Percentiles rank a stretch among this genome's conserved stretches.
Evolutionary conservation across 164 flowering plant species (phyloP).

Genomic region (Protea cynaroides): DNA sequence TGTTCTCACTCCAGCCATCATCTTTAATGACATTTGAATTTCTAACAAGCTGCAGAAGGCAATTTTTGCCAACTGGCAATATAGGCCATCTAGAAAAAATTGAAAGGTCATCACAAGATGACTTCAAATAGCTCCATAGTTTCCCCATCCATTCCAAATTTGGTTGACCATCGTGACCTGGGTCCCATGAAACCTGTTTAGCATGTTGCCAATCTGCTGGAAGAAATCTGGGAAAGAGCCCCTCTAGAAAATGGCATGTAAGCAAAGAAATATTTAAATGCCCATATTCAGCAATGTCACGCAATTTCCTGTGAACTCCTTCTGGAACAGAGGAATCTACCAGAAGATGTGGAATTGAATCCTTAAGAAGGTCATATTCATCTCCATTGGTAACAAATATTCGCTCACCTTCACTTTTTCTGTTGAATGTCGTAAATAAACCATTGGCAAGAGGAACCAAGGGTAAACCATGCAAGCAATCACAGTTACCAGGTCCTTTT

Average conservation of each 20-base stretch:
- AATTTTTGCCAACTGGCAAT: constrained; percentile 59
- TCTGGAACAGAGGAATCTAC: constrained; percentile 63
- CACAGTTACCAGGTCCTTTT: constrained; percentile 29
- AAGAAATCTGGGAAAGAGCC: constrained; percentile 54
- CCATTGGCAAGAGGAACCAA: constrained; percentile 88
- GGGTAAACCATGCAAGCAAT: constrained; percentile 62
- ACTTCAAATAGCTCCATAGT: constrained; percentile 73
- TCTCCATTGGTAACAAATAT: constrained; percentile 57
- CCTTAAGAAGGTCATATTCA: constrained; percentile 81
- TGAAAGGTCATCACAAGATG: constrained; percentile 70
- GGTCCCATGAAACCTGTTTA: constrained; percentile 67
- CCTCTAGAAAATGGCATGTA: constrained; percentile 68
- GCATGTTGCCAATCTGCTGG: constrained; percentile 80
- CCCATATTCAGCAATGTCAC: constrained; percentile 54
- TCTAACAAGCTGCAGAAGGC: constrained; percentile 59
- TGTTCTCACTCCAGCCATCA: constrained; percentile 98
- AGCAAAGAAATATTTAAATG: constrained; percentile 59
- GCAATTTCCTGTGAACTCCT: constrained; percentile 47
- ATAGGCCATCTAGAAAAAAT: constrained; percentile 85
- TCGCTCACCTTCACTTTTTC: constrained; percentile 60
- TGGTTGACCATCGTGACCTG: constrained; percentile 75
- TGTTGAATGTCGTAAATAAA: constrained; percentile 55
- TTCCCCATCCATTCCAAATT: constrained; percentile 71
- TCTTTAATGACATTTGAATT: constrained; percentile 73
- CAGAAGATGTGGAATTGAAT: constrained; percentile 61